phyloP scores from a whole-genome alignment of 2,329 filamentous ascomycete species.

The Botrytis tulipae region DNA sequence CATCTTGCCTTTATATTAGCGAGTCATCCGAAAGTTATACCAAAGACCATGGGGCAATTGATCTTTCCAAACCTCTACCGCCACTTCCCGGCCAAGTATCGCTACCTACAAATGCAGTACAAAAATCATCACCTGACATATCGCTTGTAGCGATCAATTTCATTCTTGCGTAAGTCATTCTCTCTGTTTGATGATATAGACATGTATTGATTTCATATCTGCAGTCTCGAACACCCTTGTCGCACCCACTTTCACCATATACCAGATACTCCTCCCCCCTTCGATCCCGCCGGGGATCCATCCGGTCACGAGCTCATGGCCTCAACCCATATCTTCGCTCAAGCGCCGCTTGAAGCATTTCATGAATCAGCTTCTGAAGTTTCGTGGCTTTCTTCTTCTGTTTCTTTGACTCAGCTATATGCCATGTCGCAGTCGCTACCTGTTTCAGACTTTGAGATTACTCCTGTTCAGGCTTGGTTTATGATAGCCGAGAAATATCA shows the following conservation, averaged over 20 bases:
- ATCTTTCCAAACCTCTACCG: constrained; percentile 14
- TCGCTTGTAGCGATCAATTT: constrained; percentile 35
- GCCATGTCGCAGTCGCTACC: constrained; percentile 29
- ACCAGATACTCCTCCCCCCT: constrained; percentile 1
- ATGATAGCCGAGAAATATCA: constrained; percentile 25
- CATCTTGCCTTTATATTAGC: constrained; percentile 3
- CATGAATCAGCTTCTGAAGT: background rate
- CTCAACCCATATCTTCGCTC: constrained; percentile 30
- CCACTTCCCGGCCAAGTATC: background rate
- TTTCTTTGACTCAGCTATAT: constrained; percentile 25
- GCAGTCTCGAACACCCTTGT: constrained; percentile 19
- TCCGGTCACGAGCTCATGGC: constrained; percentile 36
- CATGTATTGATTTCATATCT: background rate
- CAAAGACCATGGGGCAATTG: background rate
- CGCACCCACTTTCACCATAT: constrained; percentile 15
- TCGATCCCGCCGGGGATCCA: constrained; percentile 19
- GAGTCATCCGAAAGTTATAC: background rate
- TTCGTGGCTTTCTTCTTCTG: constrained; percentile 20
- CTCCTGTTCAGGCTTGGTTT: constrained; percentile 38
- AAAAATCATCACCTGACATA: constrained; percentile 15
- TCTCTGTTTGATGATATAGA: background rate
- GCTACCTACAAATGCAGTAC: background rate
- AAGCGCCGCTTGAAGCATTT: constrained; percentile 26
- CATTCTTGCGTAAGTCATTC: constrained; percentile 33
- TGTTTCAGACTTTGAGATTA: constrained; percentile 34